Evolutionary conservation across 2,329 filamentous ascomycete genomes (phyloP).

Genomic region (Geosmithia putterillii): DNA sequence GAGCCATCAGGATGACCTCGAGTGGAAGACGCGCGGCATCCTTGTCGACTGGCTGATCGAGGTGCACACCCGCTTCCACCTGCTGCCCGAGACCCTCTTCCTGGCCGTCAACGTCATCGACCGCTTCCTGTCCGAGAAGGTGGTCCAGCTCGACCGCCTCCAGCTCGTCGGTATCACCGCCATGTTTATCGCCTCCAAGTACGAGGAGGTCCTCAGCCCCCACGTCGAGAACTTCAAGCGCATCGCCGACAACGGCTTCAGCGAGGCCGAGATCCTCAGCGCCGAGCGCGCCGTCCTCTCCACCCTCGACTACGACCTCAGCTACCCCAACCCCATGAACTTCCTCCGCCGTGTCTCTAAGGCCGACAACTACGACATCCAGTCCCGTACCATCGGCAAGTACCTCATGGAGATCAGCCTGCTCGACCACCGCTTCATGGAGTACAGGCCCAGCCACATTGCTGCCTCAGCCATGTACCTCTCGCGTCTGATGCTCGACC

Average conservation of each 20-base stretch:
- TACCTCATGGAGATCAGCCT: slow-evolving; percentile 96
- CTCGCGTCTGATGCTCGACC: slow-evolving; percentile 77
- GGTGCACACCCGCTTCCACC: slow-evolving; percentile 91
- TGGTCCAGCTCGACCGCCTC: slow-evolving; percentile 89
- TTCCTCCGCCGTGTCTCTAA: slow-evolving; percentile 97
- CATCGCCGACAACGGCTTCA: slow-evolving; percentile 93
- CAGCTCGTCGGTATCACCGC: slow-evolving; percentile 95
- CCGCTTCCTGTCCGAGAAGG: slow-evolving; percentile 88
- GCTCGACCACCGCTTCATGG: slow-evolving; percentile 87
- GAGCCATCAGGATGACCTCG: slow-evolving; percentile 83
- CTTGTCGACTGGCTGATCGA: slow-evolving; percentile 97
- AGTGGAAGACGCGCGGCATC: slow-evolving; percentile 98
- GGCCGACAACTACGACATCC: slow-evolving; percentile 98
- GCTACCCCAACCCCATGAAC: slow-evolving; percentile 99
- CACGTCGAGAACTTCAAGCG: slow-evolving; percentile 96
- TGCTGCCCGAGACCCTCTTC: slow-evolving; percentile 93
- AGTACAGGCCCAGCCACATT: slow-evolving; percentile 77
- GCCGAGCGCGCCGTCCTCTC: slow-evolving; percentile 92
- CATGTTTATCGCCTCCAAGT: slow-evolving; percentile 99
- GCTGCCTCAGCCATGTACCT: slow-evolving; percentile 93
- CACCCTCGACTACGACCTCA: slow-evolving; percentile 90
- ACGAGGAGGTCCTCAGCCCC: slow-evolving; percentile 93
- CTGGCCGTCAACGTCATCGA: slow-evolving; percentile 97
- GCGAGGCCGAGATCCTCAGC: slow-evolving; percentile 85
- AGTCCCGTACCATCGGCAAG: slow-evolving; percentile 92